Base-by-base conservation (phyloP, 176 grass and related monocot genomes). In the Eragrostis nindensis region DNA sequence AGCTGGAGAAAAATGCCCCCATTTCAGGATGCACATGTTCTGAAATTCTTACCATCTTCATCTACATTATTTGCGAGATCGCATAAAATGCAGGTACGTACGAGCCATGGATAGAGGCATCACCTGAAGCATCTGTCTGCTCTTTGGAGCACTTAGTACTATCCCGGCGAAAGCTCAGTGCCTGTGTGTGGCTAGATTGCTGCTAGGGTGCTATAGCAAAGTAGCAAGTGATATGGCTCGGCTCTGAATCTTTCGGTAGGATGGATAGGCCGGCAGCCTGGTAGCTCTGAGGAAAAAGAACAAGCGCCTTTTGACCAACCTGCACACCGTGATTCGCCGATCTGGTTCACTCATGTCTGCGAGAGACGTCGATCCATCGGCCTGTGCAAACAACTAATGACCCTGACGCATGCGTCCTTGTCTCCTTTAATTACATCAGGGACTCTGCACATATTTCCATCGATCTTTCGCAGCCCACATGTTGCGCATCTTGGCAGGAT, bases 251-350 rank as follows among this genome's bases (percentile, higher is more conserved):
- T 46, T 74, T 68, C 61, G 43, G 44, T 82, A 66, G 22, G 21
- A n/a, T n/a, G n/a, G n/a, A 47, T 53, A 86, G 78, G 62, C n/a
- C 62, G 43, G 71, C n/a, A 61, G 62, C 11, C 57, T 66, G 57
- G 55, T 63, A 42, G 62, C 75, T 84, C 80, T 67, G 76, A 60
- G 73, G 48, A 69, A 82, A 62, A 59, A 64, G 66, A 71, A 14
- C 43, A 77, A 27, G 40, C 8, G 56, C 74, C 73, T 83, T 87
- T 87, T 87, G 86, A 88, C 86, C 69, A 80, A 69, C 75, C 75
- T 62, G 81, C 54, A 32, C 81, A 69, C 45, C 79, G 15, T 52
- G 61, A 24, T 52, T 66, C 62, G 8, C 24, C 75, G 25, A 78
- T 78, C 75, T 29, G 59, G 18, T 77, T 13, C 75, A 83, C 79